A percentile compares a stretch with the other conserved stretches of the same genome.
These are phyloP conservation scores for Apiospora kogelbergensis DNA, from an alignment of 2,329 filamentous ascomycete genomes.

Conservation along the genomic window DNA sequence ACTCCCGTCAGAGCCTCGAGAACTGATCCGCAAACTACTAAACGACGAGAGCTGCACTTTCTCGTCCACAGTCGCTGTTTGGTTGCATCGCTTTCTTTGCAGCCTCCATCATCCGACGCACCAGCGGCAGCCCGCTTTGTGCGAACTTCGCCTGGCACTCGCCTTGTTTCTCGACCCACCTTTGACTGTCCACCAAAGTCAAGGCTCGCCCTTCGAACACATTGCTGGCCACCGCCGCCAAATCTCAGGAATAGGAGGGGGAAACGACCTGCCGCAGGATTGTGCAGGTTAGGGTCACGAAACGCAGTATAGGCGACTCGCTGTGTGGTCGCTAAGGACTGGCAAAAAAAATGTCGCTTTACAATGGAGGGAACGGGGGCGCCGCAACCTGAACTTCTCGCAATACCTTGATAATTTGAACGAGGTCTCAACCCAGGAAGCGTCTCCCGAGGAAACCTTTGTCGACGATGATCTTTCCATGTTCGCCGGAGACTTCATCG, in stretches of 20 bases:
- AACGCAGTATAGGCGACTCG: background rate
- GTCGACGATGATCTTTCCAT: conserved; percentile 73
- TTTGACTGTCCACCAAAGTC: background rate
- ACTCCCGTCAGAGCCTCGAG: background rate
- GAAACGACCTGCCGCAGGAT: background rate
- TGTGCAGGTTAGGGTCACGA: background rate
- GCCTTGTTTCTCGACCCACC: background rate
- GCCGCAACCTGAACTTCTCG: conserved; percentile 69
- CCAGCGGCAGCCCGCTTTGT: background rate
- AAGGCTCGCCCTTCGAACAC: background rate
- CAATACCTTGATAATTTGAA: conserved; percentile 88
- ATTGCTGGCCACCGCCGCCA: background rate
- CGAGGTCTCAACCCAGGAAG: conserved; percentile 63
- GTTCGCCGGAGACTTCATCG: conserved; percentile 80
- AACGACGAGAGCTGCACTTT: background rate
- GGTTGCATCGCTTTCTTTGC: background rate
- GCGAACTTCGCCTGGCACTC: background rate
- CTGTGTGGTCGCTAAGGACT: background rate
- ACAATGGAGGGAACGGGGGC: background rate
- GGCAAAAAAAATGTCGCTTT: conserved; percentile 7
- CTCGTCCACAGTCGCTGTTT: background rate
- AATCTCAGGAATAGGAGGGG: background rate
- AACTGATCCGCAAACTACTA: background rate
- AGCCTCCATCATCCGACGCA: background rate
- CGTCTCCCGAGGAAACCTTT: conserved; percentile 56